Conservation (phyloP, 2,329 filamentous ascomycete species). For the Botrytis porri region DNA sequence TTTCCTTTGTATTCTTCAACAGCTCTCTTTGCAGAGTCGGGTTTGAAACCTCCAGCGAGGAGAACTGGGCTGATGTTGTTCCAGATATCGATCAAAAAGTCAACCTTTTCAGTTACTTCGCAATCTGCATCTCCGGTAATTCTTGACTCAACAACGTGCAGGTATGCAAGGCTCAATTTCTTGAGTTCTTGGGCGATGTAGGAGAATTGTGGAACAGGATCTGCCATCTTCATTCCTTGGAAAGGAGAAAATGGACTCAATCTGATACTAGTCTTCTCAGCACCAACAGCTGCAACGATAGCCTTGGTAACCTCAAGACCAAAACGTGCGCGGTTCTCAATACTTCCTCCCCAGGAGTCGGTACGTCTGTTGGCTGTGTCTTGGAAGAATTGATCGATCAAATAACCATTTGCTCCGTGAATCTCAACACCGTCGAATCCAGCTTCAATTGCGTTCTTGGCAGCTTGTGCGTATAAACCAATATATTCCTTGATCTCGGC, state of each 20-base stretch:
- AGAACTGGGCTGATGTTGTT: constrained; percentile 45
- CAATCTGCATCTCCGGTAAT: constrained; percentile 39
- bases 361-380: constrained; percentile 52
- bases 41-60: constrained; percentile 48
- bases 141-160: constrained; percentile 58
- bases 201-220: constrained; percentile 62
- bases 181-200: constrained; percentile 53
- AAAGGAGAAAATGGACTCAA: constrained; percentile 59
- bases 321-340: constrained; percentile 52
- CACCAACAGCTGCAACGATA: constrained; percentile 49
- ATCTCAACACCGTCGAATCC: constrained; percentile 54
- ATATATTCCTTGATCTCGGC: constrained; percentile 38
- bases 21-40: constrained; percentile 41
- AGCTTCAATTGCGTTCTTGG: constrained; percentile 49
- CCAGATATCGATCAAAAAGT: constrained; percentile 48
- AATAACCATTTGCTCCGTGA: constrained; percentile 38
- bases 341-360: constrained; percentile 51
- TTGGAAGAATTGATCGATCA: constrained; percentile 38
- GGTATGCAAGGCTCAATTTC: constrained; percentile 54
- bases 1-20: constrained; percentile 36
- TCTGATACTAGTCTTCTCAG: constrained; percentile 53
- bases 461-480: constrained; percentile 39
- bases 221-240: constrained; percentile 61
- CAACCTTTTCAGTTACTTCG: constrained; percentile 41
- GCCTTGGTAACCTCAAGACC: constrained; percentile 52